Conservation (phyloP, 2,329 filamentous ascomycete genomes). For the Epicoccum sorghinum region DNA sequence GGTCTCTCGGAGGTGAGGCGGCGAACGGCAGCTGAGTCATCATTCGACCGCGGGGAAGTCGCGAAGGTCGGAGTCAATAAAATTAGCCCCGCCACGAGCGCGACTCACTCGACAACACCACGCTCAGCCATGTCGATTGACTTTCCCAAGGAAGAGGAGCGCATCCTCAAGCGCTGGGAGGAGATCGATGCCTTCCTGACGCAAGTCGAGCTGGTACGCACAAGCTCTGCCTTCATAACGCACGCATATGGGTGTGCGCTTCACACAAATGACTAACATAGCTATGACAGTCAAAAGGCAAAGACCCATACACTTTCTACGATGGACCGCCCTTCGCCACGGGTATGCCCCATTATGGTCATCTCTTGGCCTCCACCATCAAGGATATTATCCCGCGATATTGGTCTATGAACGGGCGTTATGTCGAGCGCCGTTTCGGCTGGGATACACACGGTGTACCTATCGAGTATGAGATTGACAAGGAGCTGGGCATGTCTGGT, state of each 20-base stretch:
- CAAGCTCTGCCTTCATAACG: not conserved
- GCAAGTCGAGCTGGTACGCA: conserved; percentile 73
- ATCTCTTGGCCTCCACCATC: conserved; percentile 89
- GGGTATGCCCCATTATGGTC: conserved; percentile 71
- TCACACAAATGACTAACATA: conserved; percentile 4
- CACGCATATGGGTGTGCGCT: not conserved
- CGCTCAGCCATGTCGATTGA: conserved; percentile 75
- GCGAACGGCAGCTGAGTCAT: conserved; percentile 14
- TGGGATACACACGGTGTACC: conserved; percentile 96
- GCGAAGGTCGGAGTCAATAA: conserved; percentile 19
- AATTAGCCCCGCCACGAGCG: conserved; percentile 34
- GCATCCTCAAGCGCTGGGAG: conserved; percentile 82
- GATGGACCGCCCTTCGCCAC: conserved; percentile 66
- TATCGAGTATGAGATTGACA: conserved; percentile 97
- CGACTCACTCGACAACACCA: conserved; percentile 24
- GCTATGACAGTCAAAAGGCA: conserved; percentile 67
- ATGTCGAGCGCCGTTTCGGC: conserved; percentile 90
- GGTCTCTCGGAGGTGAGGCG: conserved; percentile 5
- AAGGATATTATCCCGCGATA: conserved; percentile 97
- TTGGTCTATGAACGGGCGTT: conserved; percentile 95
- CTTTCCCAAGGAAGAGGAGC: conserved; percentile 91
- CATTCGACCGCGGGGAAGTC: conserved; percentile 12
- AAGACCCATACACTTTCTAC: conserved; percentile 91
- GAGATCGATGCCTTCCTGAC: conserved; percentile 90
- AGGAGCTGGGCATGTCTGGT: conserved; percentile 87